Evolutionary conservation across 176 grass and related monocot species (phyloP).

Genomic region (Avena atlantica): DNA sequence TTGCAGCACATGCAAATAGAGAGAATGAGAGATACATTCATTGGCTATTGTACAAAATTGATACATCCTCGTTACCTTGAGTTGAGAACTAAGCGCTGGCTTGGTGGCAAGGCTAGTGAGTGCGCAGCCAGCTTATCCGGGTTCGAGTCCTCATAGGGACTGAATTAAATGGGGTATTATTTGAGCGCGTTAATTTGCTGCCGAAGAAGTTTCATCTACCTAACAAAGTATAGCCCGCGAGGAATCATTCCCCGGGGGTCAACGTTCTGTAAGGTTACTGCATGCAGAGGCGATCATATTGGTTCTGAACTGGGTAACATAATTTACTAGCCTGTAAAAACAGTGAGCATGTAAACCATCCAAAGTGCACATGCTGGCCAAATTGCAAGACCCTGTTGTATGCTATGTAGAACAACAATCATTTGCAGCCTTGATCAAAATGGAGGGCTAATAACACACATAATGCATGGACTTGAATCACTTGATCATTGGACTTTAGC

Average conservation of each 20-base stretch:
- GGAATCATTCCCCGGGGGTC: no score
- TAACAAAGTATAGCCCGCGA: no score
- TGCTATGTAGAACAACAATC: slow-evolving; percentile 1
- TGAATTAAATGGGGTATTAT: no score
- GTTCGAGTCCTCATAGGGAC: no score
- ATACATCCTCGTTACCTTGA: neutral
- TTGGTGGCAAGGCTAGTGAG: no score
- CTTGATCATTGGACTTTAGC: neutral
- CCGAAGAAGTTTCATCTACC: no score
- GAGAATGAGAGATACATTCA: neutral
- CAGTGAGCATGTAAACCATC: neutral
- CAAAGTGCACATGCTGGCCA: slow-evolving; percentile 22
- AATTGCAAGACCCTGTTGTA: neutral
- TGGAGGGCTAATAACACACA: neutral
- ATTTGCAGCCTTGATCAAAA: neutral
- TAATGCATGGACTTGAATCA: neutral
- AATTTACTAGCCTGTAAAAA: neutral
- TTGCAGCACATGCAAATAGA: neutral
- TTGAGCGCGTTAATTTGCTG: no score
- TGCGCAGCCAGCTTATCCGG: no score
- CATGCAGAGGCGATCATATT: no score
- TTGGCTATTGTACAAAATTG: neutral
- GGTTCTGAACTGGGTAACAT: no score
- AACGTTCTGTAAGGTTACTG: no score
- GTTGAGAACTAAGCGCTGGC: neutral